Percentiles rank a stretch among this genome's conserved stretches.
Evolutionary conservation across 441 rosid genomes (phyloP).

Genomic region (Pelargonium hybrid): DNA sequence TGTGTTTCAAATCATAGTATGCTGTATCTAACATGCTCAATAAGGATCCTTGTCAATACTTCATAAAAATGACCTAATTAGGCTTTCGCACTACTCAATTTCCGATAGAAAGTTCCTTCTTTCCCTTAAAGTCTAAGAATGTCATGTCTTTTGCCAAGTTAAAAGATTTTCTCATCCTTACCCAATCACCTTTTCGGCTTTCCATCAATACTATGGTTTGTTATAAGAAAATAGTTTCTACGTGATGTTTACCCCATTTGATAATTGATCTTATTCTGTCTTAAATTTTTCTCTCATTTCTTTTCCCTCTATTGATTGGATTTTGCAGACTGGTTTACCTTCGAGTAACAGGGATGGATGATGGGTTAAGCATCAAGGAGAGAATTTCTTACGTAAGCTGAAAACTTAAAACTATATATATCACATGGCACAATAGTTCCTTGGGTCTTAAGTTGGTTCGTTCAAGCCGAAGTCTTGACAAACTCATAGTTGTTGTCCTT

Average conservation of each 20-base stretch:
- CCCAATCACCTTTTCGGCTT: not conserved
- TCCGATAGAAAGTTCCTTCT: not conserved
- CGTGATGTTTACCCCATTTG: not conserved
- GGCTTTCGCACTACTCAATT: not conserved
- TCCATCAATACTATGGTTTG: slow-evolving; percentile 11
- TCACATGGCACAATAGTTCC: not conserved
- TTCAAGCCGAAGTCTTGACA: not conserved
- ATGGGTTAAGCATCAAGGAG: slow-evolving; percentile 77
- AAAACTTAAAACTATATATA: not conserved
- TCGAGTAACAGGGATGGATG: slow-evolving; percentile 91
- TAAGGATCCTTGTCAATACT: not conserved
- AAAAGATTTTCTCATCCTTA: not conserved
- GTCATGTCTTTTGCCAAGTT: not conserved
- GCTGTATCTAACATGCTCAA: not conserved
- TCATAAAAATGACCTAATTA: not conserved
- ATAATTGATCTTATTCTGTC: slow-evolving; percentile 8
- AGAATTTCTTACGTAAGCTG: slow-evolving; percentile 67
- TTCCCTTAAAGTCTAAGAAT: not conserved
- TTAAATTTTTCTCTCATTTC: not conserved
- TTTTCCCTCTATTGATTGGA: slow-evolving; percentile 8
- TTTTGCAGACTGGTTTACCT: slow-evolving; percentile 68
- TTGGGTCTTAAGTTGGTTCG: not conserved
- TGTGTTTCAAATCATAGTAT: not conserved
- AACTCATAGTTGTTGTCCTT: not conserved
- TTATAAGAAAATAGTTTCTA: not conserved